These are phyloP conservation scores for Saccharomyces hybrid DNA, from an alignment of 1,139 yeast genomes.

Conservation along the genomic window DNA sequence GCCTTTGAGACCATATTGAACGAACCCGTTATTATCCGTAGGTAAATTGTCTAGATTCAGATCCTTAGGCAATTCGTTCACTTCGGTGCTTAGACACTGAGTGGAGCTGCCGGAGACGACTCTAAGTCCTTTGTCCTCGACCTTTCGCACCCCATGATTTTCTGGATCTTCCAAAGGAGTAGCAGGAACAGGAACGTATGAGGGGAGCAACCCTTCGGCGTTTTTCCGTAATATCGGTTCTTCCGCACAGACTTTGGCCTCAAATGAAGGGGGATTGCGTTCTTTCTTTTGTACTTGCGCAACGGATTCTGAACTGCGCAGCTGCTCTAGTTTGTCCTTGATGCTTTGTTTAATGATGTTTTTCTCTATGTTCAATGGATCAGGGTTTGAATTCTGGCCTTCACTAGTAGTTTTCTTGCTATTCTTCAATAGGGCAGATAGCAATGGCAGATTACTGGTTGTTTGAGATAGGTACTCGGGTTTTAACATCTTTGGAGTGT, in stretches of 20 bases:
- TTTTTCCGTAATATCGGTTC: background rate
- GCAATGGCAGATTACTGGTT: conserved; percentile 16
- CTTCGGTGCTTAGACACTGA: background rate
- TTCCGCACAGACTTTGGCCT: background rate
- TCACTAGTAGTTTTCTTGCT: conserved; percentile 1
- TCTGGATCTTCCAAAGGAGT: background rate
- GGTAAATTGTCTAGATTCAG: conserved; percentile 16
- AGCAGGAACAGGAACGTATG: background rate
- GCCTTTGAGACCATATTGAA: conserved; percentile 11
- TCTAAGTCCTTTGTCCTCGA: background rate
- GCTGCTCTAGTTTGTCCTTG: conserved; percentile 18
- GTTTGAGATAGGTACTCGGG: conserved; percentile 22
- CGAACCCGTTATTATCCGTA: conserved; percentile 24
- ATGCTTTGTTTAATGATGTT: conserved; percentile 10
- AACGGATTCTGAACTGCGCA: conserved; percentile 10
- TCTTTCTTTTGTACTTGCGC: background rate
- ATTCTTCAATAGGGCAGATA: conserved; percentile 20
- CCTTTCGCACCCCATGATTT: background rate
- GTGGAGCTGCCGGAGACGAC: background rate
- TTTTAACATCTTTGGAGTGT: conserved; percentile 25
- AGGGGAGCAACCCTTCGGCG: background rate
- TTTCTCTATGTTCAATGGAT: background rate
- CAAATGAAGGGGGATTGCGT: background rate
- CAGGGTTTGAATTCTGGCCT: conserved; percentile 1
- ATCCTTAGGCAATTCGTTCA: conserved; percentile 10